These are phyloP conservation scores for Ophiostoma himal-ulmi DNA, from an alignment of 2,329 filamentous ascomycete genomes.

Conservation along the genomic window DNA sequence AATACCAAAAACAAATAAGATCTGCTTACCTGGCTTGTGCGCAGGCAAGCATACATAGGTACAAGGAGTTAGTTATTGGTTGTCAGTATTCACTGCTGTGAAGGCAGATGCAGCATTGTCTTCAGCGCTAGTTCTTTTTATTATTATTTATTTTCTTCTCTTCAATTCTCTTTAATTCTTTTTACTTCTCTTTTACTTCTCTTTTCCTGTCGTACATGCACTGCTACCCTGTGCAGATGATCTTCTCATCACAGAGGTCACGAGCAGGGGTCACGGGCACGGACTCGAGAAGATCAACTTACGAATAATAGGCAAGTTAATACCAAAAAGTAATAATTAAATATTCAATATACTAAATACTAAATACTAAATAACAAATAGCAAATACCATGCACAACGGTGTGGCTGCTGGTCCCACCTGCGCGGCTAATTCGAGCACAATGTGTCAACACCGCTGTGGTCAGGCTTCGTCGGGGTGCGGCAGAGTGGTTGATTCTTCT, in stretches of 20 bases:
- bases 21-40: neutral
- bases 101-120: neutral
- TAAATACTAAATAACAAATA: neutral
- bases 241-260: neutral
- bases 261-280: constrained; percentile 1
- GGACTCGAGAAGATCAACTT: neutral
- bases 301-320: neutral
- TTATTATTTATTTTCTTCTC: neutral
- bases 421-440: constrained; percentile 4
- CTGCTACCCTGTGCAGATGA: neutral
- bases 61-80: neutral
- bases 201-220: neutral
- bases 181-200: too few relatives aligned
- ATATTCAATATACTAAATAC: neutral
- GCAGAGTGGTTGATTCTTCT: neutral
- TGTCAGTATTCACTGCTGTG: neutral
- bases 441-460: neutral
- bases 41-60: neutral
- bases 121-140: neutral
- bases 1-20: neutral
- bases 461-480: neutral
- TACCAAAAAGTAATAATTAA: neutral
- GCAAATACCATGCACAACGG: neutral
- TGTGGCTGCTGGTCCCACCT: constrained; percentile 8
- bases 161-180: neutral